phyloP scores from a whole-genome alignment of 2,329 filamentous ascomycete genomes.

The Diaporthe helianthi region DNA sequence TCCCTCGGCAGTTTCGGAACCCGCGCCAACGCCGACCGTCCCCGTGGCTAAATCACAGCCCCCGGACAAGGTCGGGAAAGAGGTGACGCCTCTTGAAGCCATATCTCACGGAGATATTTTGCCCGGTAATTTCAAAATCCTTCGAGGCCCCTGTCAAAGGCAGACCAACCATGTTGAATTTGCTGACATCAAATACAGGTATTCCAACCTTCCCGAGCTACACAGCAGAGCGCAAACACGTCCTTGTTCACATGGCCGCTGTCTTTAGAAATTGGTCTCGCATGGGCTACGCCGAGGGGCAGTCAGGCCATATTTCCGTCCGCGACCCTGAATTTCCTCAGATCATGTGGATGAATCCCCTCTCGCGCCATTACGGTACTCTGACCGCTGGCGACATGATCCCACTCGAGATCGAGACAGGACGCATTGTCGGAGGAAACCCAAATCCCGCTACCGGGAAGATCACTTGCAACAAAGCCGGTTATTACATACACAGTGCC shows the following conservation, averaged over 20 bases:
- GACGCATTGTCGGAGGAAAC: slow-evolving; percentile 70
- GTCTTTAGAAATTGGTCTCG: slow-evolving; percentile 72
- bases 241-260: slow-evolving; percentile 70
- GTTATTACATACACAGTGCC: slow-evolving; percentile 74
- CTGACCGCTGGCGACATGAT: slow-evolving; percentile 74
- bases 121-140: slow-evolving; percentile 36
- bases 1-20: slow-evolving; percentile 28
- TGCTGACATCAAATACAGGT: slow-evolving; percentile 41
- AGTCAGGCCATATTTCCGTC: slow-evolving; percentile 68
- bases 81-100: slow-evolving; percentile 40
- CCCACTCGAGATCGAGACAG: slow-evolving; percentile 61
- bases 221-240: slow-evolving; percentile 63
- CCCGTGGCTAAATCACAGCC: slow-evolving; percentile 27
- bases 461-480: slow-evolving; percentile 67
- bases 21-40: neutral
- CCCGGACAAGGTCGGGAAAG: slow-evolving; percentile 25
- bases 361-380: slow-evolving; percentile 71
- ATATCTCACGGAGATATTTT: slow-evolving; percentile 42
- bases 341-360: slow-evolving; percentile 74
- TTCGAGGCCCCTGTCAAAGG: neutral
- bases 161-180: neutral
- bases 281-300: slow-evolving; percentile 70
- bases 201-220: slow-evolving; percentile 52
- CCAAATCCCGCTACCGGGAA: slow-evolving; percentile 50
- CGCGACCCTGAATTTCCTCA: slow-evolving; percentile 68